Evolutionary conservation across 2,329 filamentous ascomycete species (phyloP), one percentile per base, ranked within the genome.

Genomic region (Talaromyces sp.): DNA sequence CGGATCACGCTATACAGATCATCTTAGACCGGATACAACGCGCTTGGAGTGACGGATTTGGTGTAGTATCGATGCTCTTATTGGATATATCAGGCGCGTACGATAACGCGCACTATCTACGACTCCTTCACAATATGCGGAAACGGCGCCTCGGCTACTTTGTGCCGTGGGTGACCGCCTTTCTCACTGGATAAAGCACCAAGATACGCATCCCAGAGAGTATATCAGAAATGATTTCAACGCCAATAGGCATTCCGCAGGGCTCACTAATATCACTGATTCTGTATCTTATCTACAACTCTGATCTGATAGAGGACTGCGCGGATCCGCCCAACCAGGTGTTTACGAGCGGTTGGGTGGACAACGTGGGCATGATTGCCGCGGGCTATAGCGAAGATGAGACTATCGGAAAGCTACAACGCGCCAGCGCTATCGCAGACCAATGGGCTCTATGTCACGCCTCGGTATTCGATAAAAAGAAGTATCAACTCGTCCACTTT

Each of bases 81-180:
- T 8, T 61, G 10, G 54, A 64, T 4, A 19, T 64, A 2, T 27
- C 41, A 2, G 62, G 62, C 1, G 41, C 62, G 1, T 64, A 64
- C 16, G 41, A 64, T 27, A 64, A 64, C 8, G 62, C 43, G 8
- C 43, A 39, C 8, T 41, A 64, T 10, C 0, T 10, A 1, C 50
- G 62, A 14, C n/a, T 64, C 2, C 19, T 59, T 0, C 54, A 64
- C 33, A 64, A 64, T 6, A 27, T 64, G 33, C 27, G 54, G 2
- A 64, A 50, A n/a, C 41, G 37, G 6, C 24, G 54, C 3, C 43
- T 64, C 0, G 62, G 62, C 10, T 19, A 47, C 3, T 33, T 50
- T 9, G 47, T 16, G 13, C 47, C 47, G 6, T 50, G 47, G 47
- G 24, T 50, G 1, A 14, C 13, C 0, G 47, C 47, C 2, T 50